Evolutionary conservation across 2,329 filamentous ascomycete species (phyloP).

Genomic region (Neonectria hederae): DNA sequence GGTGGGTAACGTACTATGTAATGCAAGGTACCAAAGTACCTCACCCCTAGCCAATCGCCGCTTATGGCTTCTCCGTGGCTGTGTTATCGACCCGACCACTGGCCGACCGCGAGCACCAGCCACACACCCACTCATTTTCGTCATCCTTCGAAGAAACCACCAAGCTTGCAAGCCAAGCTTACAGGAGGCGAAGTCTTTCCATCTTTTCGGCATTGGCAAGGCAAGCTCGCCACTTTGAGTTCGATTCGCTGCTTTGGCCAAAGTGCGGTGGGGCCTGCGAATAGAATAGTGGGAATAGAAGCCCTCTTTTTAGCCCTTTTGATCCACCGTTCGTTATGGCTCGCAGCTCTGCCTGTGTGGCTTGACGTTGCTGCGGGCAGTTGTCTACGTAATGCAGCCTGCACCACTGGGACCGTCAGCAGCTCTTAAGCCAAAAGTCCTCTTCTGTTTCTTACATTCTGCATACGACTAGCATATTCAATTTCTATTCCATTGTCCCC

Average conservation of each 20-base stretch:
- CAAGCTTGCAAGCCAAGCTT: background rate
- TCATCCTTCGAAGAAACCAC: slow-evolving; percentile 28
- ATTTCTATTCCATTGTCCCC: background rate
- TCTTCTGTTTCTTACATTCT: background rate
- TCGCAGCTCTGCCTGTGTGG: background rate
- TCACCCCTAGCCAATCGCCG: background rate
- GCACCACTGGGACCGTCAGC: background rate
- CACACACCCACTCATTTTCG: slow-evolving; percentile 21
- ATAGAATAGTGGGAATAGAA: background rate
- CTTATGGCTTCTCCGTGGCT: slow-evolving; percentile 9
- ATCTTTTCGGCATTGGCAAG: background rate
- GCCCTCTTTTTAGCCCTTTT: background rate
- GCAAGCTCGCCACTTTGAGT: background rate
- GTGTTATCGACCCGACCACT: slow-evolving; percentile 23
- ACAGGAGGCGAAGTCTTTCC: background rate
- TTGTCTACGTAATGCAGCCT: slow-evolving; percentile 3
- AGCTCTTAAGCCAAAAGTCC: background rate
- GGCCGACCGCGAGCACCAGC: slow-evolving; percentile 19
- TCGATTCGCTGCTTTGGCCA: background rate
- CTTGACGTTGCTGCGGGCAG: background rate
- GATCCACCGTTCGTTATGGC: background rate
- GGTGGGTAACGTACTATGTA: background rate
- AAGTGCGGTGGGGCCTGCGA: background rate
- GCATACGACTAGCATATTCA: background rate
- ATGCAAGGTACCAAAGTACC: background rate